phyloP scores from a whole-genome alignment of 768 basidiomycete species.

The Floccularia luteovirens region DNA sequence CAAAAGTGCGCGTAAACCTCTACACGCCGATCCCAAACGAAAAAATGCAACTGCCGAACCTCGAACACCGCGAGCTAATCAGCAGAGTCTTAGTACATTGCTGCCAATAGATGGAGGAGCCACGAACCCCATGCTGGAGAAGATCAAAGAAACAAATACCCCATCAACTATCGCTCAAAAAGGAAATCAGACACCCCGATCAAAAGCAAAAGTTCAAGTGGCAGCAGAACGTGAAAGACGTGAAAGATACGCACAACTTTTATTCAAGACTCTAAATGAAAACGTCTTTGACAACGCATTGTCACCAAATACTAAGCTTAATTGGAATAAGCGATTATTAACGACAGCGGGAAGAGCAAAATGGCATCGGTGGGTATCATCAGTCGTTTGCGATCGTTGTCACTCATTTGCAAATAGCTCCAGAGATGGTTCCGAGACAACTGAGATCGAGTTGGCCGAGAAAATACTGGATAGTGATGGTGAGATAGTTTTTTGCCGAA shows the following conservation, averaged over 20 bases:
- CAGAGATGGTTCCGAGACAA: conserved; percentile 48
- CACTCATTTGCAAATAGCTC: conserved; percentile 25
- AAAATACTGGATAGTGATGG: conserved; percentile 79
- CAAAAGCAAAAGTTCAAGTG: conserved; percentile 31
- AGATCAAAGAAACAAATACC: too few species aligned
- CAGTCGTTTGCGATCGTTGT: background rate
- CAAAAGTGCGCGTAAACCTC: conserved; percentile 36
- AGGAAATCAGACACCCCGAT: conserved; percentile 14
- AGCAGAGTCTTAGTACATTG: too few species aligned
- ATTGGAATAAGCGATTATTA: conserved; percentile 60
- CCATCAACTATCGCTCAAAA: too few species aligned
- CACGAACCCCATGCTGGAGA: too few species aligned
- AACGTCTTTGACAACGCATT: conserved; percentile 47
- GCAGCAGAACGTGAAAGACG: conserved; percentile 36
- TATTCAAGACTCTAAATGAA: conserved; percentile 58
- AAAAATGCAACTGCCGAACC: too few species aligned
- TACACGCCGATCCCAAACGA: conserved; percentile 12
- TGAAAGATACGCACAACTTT: conserved; percentile 42
- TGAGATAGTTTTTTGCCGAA: conserved; percentile 17
- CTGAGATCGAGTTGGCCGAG: conserved; percentile 70
- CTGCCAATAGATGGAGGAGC: too few species aligned
- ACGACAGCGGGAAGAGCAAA: conserved; percentile 68
- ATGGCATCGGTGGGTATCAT: conserved; percentile 42
- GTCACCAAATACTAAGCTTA: conserved; percentile 46
- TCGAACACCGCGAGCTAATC: too few species aligned